Percentiles rank a stretch among this genome's conserved stretches.
Evolutionary conservation across 2,329 filamentous ascomycete genomes (phyloP).

Genomic region (Dendryphion nanum): DNA sequence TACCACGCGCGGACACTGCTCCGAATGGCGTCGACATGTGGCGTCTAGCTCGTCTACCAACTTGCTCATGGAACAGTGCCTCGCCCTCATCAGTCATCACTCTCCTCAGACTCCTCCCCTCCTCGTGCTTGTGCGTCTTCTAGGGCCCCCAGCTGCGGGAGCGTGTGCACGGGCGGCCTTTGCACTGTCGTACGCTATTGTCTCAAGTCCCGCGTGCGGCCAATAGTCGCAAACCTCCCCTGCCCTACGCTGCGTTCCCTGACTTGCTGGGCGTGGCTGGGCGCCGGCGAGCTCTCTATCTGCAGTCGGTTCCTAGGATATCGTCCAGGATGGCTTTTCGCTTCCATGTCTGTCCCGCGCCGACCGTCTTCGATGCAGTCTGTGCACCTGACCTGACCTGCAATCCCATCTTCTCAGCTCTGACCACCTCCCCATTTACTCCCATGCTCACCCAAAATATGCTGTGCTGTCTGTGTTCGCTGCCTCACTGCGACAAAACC

Average conservation of each 20-base stretch:
- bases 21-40: too few relatives aligned
- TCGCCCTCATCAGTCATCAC: too few relatives aligned
- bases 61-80: too few relatives aligned
- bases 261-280: too few relatives aligned
- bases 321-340: conserved; percentile 5
- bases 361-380: too few relatives aligned
- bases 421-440: conserved; percentile 3
- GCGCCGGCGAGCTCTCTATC: too few relatives aligned
- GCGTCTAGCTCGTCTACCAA: too few relatives aligned
- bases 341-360: conserved; percentile 9
- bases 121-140: too few relatives aligned
- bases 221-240: background rate
- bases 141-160: too few relatives aligned
- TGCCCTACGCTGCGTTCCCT: background rate
- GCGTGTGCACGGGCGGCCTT: background rate
- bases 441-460: background rate
- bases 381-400: conserved; percentile 3
- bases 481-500: too few relatives aligned
- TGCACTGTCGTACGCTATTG: conserved; percentile 2
- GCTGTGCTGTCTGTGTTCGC: conserved; percentile 1
- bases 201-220: background rate
- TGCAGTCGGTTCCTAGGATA: background rate
- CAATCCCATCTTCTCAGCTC: conserved; percentile 5
- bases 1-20: too few relatives aligned
- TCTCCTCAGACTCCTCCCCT: too few relatives aligned